Evolutionary conservation across 306 rosid species (phyloP).

Genomic region (Cucurbita ficifolia): DNA sequence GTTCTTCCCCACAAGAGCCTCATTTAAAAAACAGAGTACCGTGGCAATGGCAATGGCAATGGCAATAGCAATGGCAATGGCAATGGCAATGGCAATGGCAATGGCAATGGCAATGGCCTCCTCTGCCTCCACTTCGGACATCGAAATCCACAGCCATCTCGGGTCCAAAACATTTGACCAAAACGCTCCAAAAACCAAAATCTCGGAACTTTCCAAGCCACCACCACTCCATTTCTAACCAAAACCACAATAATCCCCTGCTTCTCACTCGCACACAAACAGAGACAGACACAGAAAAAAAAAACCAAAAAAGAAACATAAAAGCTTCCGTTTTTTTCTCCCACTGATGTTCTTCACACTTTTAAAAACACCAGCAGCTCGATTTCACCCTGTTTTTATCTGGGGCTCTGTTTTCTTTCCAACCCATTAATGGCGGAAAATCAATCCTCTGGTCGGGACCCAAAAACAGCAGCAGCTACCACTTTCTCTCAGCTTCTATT

Average conservation of each 20-base stretch:
- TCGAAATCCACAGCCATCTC: background rate
- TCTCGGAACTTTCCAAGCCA: constrained; percentile 19
- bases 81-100: background rate
- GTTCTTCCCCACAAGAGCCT: too few species aligned
- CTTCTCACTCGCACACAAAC: constrained; percentile 15
- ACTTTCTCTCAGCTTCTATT: constrained; percentile 68
- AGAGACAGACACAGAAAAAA: background rate
- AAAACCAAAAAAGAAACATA: background rate
- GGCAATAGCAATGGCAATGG: background rate
- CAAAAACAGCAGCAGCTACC: constrained; percentile 20
- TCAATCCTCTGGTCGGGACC: constrained; percentile 31
- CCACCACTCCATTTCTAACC: background rate
- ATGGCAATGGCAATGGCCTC: background rate
- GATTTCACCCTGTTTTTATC: background rate
- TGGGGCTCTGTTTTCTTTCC: background rate
- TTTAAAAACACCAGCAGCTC: background rate
- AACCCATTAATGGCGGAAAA: constrained; percentile 31
- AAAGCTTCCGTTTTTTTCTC: constrained; percentile 25
- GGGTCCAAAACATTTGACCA: background rate
- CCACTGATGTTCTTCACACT: background rate
- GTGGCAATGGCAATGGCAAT: background rate
- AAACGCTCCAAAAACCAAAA: background rate
- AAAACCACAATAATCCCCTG: background rate
- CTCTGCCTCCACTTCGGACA: background rate
- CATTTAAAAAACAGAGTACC: background rate